phyloP scores from a whole-genome alignment of 768 basidiomycete genomes.

The Russula earlei region DNA sequence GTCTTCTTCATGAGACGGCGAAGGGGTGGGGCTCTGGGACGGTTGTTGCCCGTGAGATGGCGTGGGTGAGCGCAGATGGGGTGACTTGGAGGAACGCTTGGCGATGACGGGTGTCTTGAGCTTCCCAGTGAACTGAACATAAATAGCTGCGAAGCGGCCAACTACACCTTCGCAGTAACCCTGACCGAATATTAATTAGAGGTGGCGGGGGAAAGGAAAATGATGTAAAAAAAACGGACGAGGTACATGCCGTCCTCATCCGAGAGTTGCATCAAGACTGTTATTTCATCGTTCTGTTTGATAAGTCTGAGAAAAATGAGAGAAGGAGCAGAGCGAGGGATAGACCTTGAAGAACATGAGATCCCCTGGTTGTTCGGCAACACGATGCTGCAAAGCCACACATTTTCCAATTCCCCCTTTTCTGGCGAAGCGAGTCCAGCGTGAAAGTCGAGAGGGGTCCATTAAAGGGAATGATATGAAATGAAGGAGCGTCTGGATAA shows the following conservation, averaged over 20 bases:
- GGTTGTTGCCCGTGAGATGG: conserved; percentile 21
- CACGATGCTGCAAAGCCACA: conserved; percentile 62
- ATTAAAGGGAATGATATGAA: conserved; percentile 27
- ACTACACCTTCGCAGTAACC: conserved; percentile 86
- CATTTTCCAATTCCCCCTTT: conserved; percentile 84
- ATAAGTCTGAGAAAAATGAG: background rate
- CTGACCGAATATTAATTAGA: conserved; percentile 29
- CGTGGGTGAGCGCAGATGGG: conserved; percentile 24
- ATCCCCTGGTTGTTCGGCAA: conserved; percentile 63
- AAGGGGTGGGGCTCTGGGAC: conserved; percentile 22
- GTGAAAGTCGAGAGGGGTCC: conserved; percentile 62
- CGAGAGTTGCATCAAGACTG: conserved; percentile 61
- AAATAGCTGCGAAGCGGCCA: conserved; percentile 52
- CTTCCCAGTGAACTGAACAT: conserved; percentile 62
- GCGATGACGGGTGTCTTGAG: conserved; percentile 76
- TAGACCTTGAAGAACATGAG: conserved; percentile 80
- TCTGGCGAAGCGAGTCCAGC: conserved; percentile 78
- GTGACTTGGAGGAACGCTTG: conserved; percentile 39
- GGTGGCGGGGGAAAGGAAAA: background rate
- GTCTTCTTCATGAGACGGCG: conserved; percentile 13
- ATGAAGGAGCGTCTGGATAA: background rate
- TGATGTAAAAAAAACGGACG: conserved; percentile 33
- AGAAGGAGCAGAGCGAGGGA: conserved; percentile 9
- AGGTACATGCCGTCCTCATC: conserved; percentile 47
- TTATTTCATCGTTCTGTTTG: conserved; percentile 66